phyloP scores from a whole-genome alignment of 2,329 filamentous ascomycete genomes.

The Ceratocystis colombiana region DNA sequence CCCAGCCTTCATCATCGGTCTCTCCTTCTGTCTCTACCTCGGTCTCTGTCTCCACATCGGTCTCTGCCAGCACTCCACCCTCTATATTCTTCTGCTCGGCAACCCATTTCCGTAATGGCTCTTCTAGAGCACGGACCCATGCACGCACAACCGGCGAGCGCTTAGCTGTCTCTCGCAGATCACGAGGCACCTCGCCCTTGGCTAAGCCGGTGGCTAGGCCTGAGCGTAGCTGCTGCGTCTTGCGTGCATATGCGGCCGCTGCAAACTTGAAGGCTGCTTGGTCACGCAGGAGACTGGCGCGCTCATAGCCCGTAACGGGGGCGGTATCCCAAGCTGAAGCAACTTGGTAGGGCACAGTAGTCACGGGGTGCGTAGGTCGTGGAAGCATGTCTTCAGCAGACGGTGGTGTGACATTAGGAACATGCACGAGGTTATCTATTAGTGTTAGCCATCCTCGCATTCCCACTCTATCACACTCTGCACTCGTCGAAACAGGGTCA shows the following conservation, averaged over 20 bases:
- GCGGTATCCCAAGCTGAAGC: slow-evolving; percentile 70
- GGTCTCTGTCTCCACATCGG: slow-evolving; percentile 27
- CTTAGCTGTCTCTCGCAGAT: slow-evolving; percentile 73
- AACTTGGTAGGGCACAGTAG: slow-evolving; percentile 76
- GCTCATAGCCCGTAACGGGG: slow-evolving; percentile 27
- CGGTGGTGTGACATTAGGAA: slow-evolving; percentile 78
- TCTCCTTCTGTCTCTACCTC: slow-evolving; percentile 34
- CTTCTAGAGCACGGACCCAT: slow-evolving; percentile 74
- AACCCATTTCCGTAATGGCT: slow-evolving; percentile 70
- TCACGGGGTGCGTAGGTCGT: slow-evolving; percentile 67
- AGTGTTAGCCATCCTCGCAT: neutral
- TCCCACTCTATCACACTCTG: no score
- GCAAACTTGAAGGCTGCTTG: slow-evolving; percentile 43
- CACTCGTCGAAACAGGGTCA: neutral
- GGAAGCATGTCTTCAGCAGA: slow-evolving; percentile 73
- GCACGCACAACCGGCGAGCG: slow-evolving; percentile 65
- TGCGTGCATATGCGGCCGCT: slow-evolving; percentile 36
- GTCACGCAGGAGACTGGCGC: slow-evolving; percentile 31
- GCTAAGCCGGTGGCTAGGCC: slow-evolving; percentile 38
- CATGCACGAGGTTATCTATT: slow-evolving; percentile 71
- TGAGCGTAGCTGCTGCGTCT: slow-evolving; percentile 37
- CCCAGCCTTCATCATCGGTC: slow-evolving; percentile 80
- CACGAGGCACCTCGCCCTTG: slow-evolving; percentile 58
- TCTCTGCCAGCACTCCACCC: slow-evolving; percentile 23
- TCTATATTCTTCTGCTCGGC: slow-evolving; percentile 37